Conservation (phyloP, 352 stramenopile genomes). For the Blastocystis sp. region DNA sequence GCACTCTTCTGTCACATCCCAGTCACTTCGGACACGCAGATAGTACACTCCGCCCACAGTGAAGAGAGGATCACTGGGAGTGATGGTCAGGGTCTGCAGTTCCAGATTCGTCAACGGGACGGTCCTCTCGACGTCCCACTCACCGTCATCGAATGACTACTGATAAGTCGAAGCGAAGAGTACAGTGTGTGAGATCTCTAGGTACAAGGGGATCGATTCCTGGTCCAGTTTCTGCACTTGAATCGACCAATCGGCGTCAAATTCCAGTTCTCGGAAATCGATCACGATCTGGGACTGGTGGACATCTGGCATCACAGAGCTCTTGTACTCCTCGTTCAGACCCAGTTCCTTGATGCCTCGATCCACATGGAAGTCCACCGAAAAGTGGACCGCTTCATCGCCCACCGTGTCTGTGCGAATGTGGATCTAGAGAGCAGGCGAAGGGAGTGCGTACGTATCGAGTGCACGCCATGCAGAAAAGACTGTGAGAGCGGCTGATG, state of each 20-base stretch:
- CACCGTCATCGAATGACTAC: conserved; percentile 53
- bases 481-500: neutral
- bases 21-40: neutral
- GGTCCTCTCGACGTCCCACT: neutral
- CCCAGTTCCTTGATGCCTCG: neutral
- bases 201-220: neutral
- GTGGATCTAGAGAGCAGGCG: neutral
- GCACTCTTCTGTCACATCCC: neutral
- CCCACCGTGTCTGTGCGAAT: neutral
- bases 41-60: conserved; percentile 29
- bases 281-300: conserved; percentile 14
- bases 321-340: neutral
- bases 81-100: neutral
- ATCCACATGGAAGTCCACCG: conserved; percentile 16
- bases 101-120: neutral
- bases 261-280: neutral
- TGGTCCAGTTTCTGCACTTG: neutral
- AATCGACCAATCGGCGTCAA: neutral
- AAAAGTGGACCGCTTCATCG: neutral
- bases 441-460: neutral
- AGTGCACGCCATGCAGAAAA: conserved; percentile 31
- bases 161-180: neutral
- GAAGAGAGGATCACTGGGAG: neutral
- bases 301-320: conserved; percentile 11
- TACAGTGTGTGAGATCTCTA: conserved; percentile 20